phyloP scores from a whole-genome alignment of 768 basidiomycete species.

The Mrakia hoshinonis region DNA sequence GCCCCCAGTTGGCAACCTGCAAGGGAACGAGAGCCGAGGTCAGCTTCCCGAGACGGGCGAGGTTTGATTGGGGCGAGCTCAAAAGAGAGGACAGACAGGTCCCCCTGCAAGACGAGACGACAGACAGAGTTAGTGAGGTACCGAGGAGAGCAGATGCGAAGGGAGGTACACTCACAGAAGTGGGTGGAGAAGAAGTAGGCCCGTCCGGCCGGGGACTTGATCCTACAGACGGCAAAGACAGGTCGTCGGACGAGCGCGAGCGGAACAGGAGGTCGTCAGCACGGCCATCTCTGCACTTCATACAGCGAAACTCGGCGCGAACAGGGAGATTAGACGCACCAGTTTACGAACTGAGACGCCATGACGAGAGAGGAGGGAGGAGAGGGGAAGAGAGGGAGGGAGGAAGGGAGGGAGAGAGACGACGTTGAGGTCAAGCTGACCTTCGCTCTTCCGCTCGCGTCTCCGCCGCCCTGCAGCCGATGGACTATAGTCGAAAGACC shows the following conservation, averaged over 20 bases:
- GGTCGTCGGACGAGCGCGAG: neutral
- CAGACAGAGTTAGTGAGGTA: neutral
- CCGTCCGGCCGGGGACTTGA: slow-evolving; percentile 28
- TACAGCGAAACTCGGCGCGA: neutral
- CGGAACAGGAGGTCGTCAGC: neutral
- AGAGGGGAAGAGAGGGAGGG: neutral
- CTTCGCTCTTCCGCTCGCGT: no score
- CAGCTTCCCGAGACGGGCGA: neutral
- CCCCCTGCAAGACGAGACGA: neutral
- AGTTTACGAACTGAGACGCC: slow-evolving; percentile 28
- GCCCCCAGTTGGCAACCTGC: slow-evolving; percentile 95
- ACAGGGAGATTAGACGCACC: neutral
- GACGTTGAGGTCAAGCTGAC: neutral
- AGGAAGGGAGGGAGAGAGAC: neutral
- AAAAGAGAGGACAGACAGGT: slow-evolving; percentile 5
- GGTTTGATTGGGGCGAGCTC: neutral
- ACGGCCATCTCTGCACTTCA: neutral
- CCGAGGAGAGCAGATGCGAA: neutral
- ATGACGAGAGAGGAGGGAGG: slow-evolving; percentile 4
- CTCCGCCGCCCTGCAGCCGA: no score
- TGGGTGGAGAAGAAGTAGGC: slow-evolving; percentile 30
- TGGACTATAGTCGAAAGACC: no score
- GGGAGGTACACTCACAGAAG: slow-evolving; percentile 18
- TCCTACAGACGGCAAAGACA: neutral
- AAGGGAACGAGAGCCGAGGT: neutral